Conservation (phyloP, 805 yeast genomes). For the Ogataea glucozyma region DNA sequence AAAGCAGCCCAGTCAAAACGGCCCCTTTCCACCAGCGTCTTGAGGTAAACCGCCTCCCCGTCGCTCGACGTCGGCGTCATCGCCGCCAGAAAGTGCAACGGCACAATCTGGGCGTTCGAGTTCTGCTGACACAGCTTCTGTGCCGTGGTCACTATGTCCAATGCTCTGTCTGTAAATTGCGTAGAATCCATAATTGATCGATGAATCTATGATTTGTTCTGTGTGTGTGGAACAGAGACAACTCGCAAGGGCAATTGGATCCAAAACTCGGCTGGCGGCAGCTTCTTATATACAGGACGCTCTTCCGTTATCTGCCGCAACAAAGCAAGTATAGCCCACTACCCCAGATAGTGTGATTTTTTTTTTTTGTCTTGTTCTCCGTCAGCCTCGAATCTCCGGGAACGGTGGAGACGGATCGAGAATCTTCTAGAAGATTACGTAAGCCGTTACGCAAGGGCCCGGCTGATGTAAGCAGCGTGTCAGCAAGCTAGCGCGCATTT, state of each 20-base stretch:
- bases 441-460: too few relatives aligned
- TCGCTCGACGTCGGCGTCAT: constrained; percentile 68
- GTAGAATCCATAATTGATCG: constrained; percentile 62
- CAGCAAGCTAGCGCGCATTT: too few relatives aligned
- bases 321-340: background rate
- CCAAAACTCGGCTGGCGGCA: too few relatives aligned
- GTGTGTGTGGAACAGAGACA: too few relatives aligned
- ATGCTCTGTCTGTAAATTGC: constrained; percentile 93
- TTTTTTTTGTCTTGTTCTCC: too few relatives aligned
- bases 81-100: constrained; percentile 91
- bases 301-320: constrained; percentile 1
- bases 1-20: constrained; percentile 84
- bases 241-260: too few relatives aligned
- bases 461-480: too few relatives aligned
- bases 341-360: constrained; percentile 5
- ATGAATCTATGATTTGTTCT: too few relatives aligned
- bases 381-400: constrained; percentile 4
- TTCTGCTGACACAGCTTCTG: constrained; percentile 81
- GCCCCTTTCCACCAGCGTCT: constrained; percentile 81
- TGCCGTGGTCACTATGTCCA: constrained; percentile 76
- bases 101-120: constrained; percentile 77
- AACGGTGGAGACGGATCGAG: background rate
- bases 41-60: constrained; percentile 63
- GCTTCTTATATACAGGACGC: background rate
- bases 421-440: background rate